Percentiles rank a stretch among this genome's conserved stretches.
phyloP scores from a whole-genome alignment of 805 yeast species.

The Blastobotrys parvus region DNA sequence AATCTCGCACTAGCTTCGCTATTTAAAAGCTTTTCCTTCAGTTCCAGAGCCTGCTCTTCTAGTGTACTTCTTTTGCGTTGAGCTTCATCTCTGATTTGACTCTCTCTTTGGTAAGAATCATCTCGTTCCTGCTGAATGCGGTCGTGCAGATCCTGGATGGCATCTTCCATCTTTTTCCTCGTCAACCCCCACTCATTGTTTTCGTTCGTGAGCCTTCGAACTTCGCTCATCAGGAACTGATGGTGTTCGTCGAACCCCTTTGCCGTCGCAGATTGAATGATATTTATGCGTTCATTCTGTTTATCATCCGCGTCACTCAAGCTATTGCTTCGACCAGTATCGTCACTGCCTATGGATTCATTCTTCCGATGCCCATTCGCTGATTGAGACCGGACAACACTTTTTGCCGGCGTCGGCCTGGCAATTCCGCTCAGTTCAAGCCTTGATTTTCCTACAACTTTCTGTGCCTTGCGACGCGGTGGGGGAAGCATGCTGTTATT shows the following conservation, averaged over 20 bases:
- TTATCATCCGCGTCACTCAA: too few species aligned
- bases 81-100: neutral
- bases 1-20: neutral
- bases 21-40: neutral
- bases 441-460: too few species aligned
- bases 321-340: too few species aligned
- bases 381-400: neutral
- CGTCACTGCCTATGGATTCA: too few species aligned
- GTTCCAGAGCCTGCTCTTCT: conserved; percentile 2
- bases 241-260: too few species aligned
- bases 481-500: neutral
- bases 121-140: conserved; percentile 2
- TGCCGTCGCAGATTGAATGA: too few species aligned
- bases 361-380: neutral
- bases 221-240: conserved; percentile 5
- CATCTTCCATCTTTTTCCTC: conserved; percentile 27
- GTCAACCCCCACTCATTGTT: conserved; percentile 33
- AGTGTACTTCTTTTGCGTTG: neutral
- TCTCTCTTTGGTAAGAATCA: neutral
- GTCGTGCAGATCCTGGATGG: conserved; percentile 20
- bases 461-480: neutral
- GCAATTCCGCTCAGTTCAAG: neutral
- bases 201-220: conserved; percentile 28
- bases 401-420: neutral
- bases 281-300: too few species aligned